Evolutionary conservation across 1,139 yeast species (phyloP).

Genomic region (Nakaseomyces kungkrabaensis): DNA sequence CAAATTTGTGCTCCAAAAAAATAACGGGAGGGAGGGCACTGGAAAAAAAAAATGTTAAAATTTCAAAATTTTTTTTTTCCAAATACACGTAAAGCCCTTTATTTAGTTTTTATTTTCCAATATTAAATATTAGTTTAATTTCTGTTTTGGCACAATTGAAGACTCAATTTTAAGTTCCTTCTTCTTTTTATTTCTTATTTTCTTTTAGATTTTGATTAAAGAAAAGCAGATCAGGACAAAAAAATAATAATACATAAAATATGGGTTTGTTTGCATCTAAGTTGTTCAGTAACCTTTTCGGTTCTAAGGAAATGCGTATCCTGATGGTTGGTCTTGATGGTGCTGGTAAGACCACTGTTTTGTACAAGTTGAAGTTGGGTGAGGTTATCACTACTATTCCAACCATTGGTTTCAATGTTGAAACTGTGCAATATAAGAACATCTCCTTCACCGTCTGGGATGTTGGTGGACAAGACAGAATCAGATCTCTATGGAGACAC

Average conservation of each 20-base stretch:
- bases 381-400: constrained; percentile 91
- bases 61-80: background rate
- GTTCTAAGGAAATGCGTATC: constrained; percentile 80
- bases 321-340: constrained; percentile 93
- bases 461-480: constrained; percentile 97
- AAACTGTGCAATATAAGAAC: constrained; percentile 90
- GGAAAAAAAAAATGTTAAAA: background rate
- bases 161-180: background rate
- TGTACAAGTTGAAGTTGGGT: constrained; percentile 82
- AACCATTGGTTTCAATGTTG: constrained; percentile 90
- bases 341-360: constrained; percentile 87
- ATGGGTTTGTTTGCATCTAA: constrained; percentile 90
- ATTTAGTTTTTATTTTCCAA: background rate
- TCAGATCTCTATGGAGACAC: constrained; percentile 94
- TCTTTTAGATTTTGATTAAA: no score
- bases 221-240: background rate
- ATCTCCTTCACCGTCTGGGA: constrained; percentile 94
- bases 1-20: no score
- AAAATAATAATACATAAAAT: constrained; percentile 2
- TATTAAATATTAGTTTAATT: background rate
- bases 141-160: background rate
- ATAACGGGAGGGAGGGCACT: background rate
- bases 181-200: background rate
- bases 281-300: constrained; percentile 78
- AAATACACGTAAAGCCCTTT: background rate